A percentile compares a stretch with the other conserved stretches of the same genome.
These are phyloP conservation scores for Herpetospermum pedunculosum DNA, from an alignment of 306 rosid species.

Conservation along the genomic window DNA sequence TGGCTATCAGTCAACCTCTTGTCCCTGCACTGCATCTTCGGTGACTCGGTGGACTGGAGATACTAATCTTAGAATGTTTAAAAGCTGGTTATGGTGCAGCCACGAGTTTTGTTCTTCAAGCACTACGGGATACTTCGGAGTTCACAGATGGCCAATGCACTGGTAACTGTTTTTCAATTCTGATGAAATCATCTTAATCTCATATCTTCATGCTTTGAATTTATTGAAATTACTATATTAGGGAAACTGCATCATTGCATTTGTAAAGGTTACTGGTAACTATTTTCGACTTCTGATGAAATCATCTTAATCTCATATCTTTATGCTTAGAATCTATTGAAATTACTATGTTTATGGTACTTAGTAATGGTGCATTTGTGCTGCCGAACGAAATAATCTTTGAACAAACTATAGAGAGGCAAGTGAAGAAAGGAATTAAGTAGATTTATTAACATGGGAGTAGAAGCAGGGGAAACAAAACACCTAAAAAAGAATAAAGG, in stretches of 20 bases:
- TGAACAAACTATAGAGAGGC: neutral
- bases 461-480: too few species aligned
- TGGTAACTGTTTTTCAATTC: too few species aligned
- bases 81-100: too few species aligned
- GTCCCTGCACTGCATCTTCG: conserved; percentile 55
- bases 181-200: too few species aligned
- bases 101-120: too few species aligned
- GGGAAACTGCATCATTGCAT: neutral
- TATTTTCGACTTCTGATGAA: neutral
- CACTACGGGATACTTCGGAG: too few species aligned
- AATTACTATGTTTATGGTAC: neutral
- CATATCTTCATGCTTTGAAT: too few species aligned
- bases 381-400: neutral
- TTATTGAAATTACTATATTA: neutral
- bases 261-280: neutral
- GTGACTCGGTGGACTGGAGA: conserved; percentile 60
- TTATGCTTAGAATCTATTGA: neutral
- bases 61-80: too few species aligned
- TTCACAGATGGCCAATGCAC: too few species aligned
- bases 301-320: neutral
- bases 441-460: neutral
- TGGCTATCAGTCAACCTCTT: conserved; percentile 30
- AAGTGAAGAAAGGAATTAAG: neutral
- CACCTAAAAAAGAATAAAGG: neutral
- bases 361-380: neutral